Evolutionary conservation across 2,329 filamentous ascomycete species (phyloP).

Genomic region (Cercospora janseana): DNA sequence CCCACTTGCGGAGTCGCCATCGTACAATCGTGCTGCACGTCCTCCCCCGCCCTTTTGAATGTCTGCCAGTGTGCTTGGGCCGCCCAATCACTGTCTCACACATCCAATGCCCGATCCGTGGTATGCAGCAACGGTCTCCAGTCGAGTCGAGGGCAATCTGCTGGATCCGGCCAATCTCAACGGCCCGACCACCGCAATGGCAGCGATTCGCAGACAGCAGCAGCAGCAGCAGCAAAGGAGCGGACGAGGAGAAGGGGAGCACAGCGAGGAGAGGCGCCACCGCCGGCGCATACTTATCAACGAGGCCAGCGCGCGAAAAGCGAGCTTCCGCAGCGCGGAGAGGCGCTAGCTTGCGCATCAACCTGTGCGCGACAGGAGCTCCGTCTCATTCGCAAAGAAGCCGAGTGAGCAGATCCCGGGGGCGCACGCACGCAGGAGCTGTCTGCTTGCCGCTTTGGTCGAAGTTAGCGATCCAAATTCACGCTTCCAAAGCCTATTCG

Average conservation of each 20-base stretch:
- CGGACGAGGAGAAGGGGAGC: not conserved
- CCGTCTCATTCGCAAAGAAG: too few relatives aligned
- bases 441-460: conserved; percentile 9
- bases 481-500: not conserved
- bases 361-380: too few relatives aligned
- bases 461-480: conserved; percentile 5
- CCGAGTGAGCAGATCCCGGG: too few relatives aligned
- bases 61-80: conserved; percentile 1
- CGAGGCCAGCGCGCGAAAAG: not conserved
- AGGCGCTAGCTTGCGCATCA: too few relatives aligned
- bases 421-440: not conserved
- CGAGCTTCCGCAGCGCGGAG: too few relatives aligned
- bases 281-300: not conserved
- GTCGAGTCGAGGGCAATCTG: not conserved
- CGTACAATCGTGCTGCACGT: not conserved
- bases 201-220: not conserved
- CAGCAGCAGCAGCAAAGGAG: not conserved
- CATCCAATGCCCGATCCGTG: too few relatives aligned
- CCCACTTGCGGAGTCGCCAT: conserved; percentile 3
- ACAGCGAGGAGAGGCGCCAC: not conserved
- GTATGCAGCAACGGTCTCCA: too few relatives aligned
- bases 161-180: not conserved
- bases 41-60: not conserved
- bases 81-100: not conserved
- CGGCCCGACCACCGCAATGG: not conserved